Evolutionary conservation across 2,329 filamentous ascomycete species (phyloP).

Genomic region (Aspergillus ochraceus): DNA sequence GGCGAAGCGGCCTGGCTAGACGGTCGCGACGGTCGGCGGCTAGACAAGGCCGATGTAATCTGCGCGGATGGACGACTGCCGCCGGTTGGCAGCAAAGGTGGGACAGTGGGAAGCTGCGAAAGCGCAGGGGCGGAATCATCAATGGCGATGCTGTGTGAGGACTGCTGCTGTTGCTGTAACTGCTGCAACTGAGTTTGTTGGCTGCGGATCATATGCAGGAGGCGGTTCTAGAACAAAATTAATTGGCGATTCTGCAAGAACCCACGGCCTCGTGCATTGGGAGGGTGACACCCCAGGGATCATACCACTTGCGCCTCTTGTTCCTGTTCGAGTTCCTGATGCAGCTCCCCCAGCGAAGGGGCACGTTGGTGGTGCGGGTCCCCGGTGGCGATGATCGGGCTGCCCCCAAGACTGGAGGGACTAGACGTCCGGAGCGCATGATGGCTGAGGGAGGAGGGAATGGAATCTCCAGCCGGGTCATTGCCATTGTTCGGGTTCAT

Average conservation of each 20-base stretch:
- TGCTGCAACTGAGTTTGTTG: conserved; percentile 49
- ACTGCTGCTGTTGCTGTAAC: conserved; percentile 36
- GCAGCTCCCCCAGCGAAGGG: conserved; percentile 50
- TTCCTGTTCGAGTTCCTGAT: conserved; percentile 53
- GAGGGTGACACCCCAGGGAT: neutral
- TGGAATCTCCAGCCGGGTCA: conserved; percentile 39
- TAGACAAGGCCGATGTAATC: conserved; percentile 34
- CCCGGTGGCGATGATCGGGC: conserved; percentile 43
- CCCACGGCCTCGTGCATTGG: neutral
- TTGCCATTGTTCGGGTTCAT: conserved; percentile 38
- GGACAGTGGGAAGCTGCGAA: conserved; percentile 32
- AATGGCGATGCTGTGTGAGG: conserved; percentile 29
- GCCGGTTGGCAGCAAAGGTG: conserved; percentile 21
- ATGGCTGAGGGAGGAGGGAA: conserved; percentile 36
- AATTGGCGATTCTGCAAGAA: conserved; percentile 8
- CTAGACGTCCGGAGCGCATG: conserved; percentile 43
- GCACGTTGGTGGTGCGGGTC: conserved; percentile 51
- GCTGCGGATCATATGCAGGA: conserved; percentile 51
- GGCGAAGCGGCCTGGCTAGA: conserved; percentile 41
- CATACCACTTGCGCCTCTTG: conserved; percentile 53
- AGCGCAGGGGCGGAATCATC: conserved; percentile 47
- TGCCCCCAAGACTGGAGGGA: conserved; percentile 44
- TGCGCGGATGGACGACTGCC: conserved; percentile 35
- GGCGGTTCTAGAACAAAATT: conserved; percentile 42
- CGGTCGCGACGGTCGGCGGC: conserved; percentile 34